A percentile compares a stretch with the other conserved stretches of the same genome.
phyloP scores from a whole-genome alignment of 2,329 filamentous ascomycete genomes.

The Fusarium algeriense region DNA sequence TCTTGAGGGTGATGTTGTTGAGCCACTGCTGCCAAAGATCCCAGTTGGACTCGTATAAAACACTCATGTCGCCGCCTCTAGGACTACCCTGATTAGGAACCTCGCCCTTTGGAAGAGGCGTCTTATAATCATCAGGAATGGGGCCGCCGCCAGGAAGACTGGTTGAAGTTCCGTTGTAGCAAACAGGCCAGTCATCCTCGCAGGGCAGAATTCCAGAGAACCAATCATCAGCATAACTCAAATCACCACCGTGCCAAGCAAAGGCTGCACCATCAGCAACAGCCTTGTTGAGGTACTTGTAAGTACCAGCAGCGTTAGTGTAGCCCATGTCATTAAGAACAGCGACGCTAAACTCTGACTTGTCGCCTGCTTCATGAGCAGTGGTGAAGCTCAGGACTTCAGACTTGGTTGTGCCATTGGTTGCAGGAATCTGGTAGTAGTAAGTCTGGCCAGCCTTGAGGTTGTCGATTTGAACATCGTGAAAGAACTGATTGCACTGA shows the following conservation, averaged over 20 bases:
- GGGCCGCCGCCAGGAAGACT: background rate
- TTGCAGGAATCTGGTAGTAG: conserved; percentile 3
- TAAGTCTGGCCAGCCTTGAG: conserved; percentile 5
- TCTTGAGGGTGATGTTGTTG: background rate
- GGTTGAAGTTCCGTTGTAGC: conserved; percentile 1
- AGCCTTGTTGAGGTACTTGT: conserved; percentile 6
- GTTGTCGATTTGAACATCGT: background rate
- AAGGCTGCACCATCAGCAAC: background rate
- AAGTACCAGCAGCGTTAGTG: background rate
- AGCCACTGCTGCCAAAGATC: conserved; percentile 23
- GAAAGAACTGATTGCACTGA: conserved; percentile 13
- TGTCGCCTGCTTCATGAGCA: background rate
- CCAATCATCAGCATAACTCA: conserved; percentile 18
- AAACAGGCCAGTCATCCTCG: conserved; percentile 1
- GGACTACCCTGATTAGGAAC: background rate
- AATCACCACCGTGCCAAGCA: conserved; percentile 8
- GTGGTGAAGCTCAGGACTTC: background rate
- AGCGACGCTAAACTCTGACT: background rate
- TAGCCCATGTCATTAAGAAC: conserved; percentile 8
- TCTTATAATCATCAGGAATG: background rate
- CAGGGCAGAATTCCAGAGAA: conserved; percentile 9
- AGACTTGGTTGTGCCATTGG: conserved; percentile 1
- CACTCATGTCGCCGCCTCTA: background rate
- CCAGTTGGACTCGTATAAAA: conserved; percentile 17
- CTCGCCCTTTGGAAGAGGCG: background rate